Percentiles rank a stretch among this genome's conserved stretches.
phyloP scores from a whole-genome alignment of 805 yeast genomes.

The Myxozyma neglecta region DNA sequence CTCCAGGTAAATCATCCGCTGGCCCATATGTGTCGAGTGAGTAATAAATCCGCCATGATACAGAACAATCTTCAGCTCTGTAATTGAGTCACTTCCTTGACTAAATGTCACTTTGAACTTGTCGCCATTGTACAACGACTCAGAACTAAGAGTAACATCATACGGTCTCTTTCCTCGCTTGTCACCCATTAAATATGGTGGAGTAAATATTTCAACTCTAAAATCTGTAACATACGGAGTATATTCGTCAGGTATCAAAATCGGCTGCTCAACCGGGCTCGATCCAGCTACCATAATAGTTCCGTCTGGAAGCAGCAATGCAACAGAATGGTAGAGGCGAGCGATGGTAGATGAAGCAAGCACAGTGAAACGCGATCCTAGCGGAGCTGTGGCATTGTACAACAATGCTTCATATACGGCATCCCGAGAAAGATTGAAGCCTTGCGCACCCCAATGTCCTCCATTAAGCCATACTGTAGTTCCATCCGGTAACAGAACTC shows the following conservation, averaged over 20 bases:
- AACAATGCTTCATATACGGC: constrained; percentile 21
- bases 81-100: neutral
- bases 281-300: constrained; percentile 29
- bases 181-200: constrained; percentile 27
- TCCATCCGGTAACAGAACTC: constrained; percentile 26
- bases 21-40: constrained; percentile 30
- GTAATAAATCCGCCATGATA: constrained; percentile 28
- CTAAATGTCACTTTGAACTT: constrained; percentile 8
- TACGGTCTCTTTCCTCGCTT: constrained; percentile 18
- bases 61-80: constrained; percentile 14
- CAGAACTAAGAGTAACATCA: constrained; percentile 6
- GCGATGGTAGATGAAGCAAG: constrained; percentile 27
- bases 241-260: constrained; percentile 17
- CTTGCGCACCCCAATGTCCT: constrained; percentile 24
- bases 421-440: constrained; percentile 25
- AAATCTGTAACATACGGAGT: constrained; percentile 29
- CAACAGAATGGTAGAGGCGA: constrained; percentile 27
- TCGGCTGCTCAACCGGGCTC: constrained; percentile 29
- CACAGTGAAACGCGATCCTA: constrained; percentile 16
- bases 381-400: constrained; percentile 10
- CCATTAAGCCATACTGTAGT: constrained; percentile 26
- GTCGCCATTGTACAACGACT: constrained; percentile 14
- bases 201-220: constrained; percentile 29
- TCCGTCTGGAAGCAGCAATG: constrained; percentile 22
- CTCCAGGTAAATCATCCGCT: constrained; percentile 26